Conservation (phyloP, 179 eudicot genomes). For the Carnegiea gigantea region DNA sequence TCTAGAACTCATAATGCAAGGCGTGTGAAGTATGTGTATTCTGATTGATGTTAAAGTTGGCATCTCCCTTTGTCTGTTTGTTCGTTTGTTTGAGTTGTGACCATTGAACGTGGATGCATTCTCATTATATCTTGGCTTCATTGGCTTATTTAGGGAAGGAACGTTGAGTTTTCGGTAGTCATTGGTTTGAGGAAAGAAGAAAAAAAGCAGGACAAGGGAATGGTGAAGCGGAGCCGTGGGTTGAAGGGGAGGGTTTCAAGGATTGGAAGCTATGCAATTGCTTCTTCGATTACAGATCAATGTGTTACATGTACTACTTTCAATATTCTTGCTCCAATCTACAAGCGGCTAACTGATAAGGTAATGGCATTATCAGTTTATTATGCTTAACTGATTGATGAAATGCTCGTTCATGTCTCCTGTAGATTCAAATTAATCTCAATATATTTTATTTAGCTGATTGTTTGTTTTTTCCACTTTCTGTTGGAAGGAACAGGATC, state of each 20-base stretch:
- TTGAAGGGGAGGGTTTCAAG: conserved; percentile 44
- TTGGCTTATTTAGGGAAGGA: conserved; percentile 8
- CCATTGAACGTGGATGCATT: conserved; percentile 12
- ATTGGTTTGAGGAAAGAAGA: conserved; percentile 2
- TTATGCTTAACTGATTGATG: not conserved
- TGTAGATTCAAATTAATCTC: not conserved
- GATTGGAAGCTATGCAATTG: conserved; percentile 59
- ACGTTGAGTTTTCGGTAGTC: conserved; percentile 14
- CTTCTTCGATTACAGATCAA: conserved; percentile 63
- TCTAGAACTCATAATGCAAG: not conserved
- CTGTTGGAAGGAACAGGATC: conserved; percentile 54
- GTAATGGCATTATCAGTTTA: conserved; percentile 29
- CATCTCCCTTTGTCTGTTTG: not conserved
- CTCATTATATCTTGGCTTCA: conserved; percentile 1
- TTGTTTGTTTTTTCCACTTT: conserved; percentile 2
- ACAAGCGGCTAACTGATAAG: conserved; percentile 75
- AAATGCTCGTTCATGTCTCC: conserved; percentile 15
- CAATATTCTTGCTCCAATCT: conserved; percentile 96
- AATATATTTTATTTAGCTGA: conserved; percentile 19
- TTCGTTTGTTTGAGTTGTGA: conserved; percentile 4
- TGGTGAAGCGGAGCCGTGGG: conserved; percentile 51
- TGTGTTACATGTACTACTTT: conserved; percentile 90
- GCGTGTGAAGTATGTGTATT: not conserved
- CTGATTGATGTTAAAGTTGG: not conserved
- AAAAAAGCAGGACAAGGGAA: conserved; percentile 13